Conservation (phyloP, 495 filamentous ascomycete genomes). For the Podospora pseudocomata region DNA sequence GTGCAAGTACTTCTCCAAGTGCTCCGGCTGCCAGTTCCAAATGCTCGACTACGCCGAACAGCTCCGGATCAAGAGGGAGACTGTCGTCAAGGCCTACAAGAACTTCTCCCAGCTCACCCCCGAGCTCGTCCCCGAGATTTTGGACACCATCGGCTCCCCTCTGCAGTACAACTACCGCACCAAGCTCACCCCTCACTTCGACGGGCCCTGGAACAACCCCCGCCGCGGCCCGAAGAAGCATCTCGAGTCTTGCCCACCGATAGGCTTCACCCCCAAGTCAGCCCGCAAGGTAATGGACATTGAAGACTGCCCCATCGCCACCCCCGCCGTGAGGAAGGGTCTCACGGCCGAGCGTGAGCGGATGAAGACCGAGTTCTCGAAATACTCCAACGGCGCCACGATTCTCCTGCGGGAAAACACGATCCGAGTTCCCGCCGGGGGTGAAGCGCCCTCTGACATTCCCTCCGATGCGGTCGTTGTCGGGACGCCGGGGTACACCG, state of each 20-base stretch:
- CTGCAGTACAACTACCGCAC: conserved; percentile 91
- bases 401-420: conserved; percentile 86
- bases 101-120: conserved; percentile 83
- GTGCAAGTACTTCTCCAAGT: conserved; percentile 82
- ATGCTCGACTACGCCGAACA: conserved; percentile 91
- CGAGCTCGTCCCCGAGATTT: conserved; percentile 69
- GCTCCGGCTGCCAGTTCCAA: conserved; percentile 94
- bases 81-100: conserved; percentile 86
- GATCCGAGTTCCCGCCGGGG: conserved; percentile 55
- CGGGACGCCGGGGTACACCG: conserved; percentile 46
- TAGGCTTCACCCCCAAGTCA: conserved; percentile 88
- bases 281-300: conserved; percentile 75
- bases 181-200: conserved; percentile 94
- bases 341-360: conserved; percentile 68
- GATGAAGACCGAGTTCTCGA: conserved; percentile 63
- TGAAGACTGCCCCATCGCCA: conserved; percentile 95
- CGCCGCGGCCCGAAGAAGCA: conserved; percentile 38
- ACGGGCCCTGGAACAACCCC: conserved; percentile 54
- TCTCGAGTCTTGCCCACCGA: conserved; percentile 60
- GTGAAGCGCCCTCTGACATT: conserved; percentile 13
- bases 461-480: neutral
- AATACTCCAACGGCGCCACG: conserved; percentile 79
- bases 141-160: conserved; percentile 83
- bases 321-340: conserved; percentile 72
- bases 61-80: conserved; percentile 73